Percentiles rank a stretch among this genome's conserved stretches.
phyloP scores from a whole-genome alignment of 2,329 filamentous ascomycete species.

The Colletotrichum sp. region DNA sequence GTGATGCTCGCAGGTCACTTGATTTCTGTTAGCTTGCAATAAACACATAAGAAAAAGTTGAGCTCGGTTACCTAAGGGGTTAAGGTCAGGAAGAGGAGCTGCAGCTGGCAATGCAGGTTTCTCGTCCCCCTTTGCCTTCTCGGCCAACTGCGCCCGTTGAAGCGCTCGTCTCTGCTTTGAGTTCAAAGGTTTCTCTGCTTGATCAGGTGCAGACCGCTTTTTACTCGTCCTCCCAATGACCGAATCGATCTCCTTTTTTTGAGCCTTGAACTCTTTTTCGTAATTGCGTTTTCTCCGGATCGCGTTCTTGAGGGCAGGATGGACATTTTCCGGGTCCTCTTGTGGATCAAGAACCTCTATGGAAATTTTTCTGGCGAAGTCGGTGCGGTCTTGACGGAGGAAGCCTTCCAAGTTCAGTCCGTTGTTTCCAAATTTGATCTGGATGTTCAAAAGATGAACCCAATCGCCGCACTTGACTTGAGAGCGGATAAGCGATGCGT shows the following conservation, averaged over 20 bases:
- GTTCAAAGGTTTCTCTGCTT: slow-evolving; percentile 22
- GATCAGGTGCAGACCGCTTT: slow-evolving; percentile 19
- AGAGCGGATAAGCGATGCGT: slow-evolving; percentile 63
- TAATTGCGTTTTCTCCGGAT: slow-evolving; percentile 71
- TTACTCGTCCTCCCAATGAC: slow-evolving; percentile 19
- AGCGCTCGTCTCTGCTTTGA: slow-evolving; percentile 25
- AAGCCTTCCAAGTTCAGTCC: slow-evolving; percentile 71
- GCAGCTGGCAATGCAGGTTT: slow-evolving; percentile 28
- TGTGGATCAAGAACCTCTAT: slow-evolving; percentile 55
- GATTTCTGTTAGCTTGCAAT: background rate
- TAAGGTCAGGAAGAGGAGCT: slow-evolving; percentile 32
- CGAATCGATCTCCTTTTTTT: slow-evolving; percentile 39
- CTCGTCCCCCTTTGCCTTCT: slow-evolving; percentile 25
- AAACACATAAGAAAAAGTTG: background rate
- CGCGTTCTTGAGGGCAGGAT: slow-evolving; percentile 60
- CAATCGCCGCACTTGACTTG: slow-evolving; percentile 65
- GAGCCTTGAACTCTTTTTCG: slow-evolving; percentile 49
- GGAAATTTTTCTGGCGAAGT: slow-evolving; percentile 53
- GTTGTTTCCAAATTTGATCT: slow-evolving; percentile 63
- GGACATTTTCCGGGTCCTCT: slow-evolving; percentile 45
- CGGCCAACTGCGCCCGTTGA: background rate
- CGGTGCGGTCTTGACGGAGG: slow-evolving; percentile 64
- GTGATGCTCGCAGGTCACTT: slow-evolving; percentile 53
- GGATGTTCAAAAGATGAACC: slow-evolving; percentile 74
- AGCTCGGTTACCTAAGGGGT: slow-evolving; percentile 30